These are phyloP conservation scores for Aspergillus cejpii DNA, from an alignment of 2,329 filamentous ascomycete species.

Conservation along the genomic window DNA sequence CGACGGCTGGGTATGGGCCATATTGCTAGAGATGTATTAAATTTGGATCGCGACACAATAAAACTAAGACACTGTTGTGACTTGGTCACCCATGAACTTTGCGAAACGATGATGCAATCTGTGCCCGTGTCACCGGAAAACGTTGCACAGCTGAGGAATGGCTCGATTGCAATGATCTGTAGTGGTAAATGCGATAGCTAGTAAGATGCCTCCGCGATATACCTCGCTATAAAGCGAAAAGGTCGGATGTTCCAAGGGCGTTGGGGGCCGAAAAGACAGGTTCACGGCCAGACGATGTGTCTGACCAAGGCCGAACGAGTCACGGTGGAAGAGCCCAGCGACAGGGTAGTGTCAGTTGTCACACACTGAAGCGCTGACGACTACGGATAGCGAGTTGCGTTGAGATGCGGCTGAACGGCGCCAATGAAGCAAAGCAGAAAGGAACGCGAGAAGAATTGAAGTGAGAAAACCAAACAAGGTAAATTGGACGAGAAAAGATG, in stretches of 20 bases:
- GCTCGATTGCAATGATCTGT: conserved; percentile 5
- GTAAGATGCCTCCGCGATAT: no score
- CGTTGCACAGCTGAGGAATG: conserved; percentile 15
- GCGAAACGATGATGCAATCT: conserved; percentile 33
- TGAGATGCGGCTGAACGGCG: conserved; percentile 1
- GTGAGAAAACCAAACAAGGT: conserved; percentile 1
- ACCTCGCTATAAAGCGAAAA: background rate
- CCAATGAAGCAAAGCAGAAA: conserved; percentile 3
- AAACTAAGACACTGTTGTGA: conserved; percentile 8
- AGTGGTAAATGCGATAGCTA: background rate
- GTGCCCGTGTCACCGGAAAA: conserved; percentile 14
- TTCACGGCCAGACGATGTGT: background rate
- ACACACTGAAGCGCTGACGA: conserved; percentile 1
- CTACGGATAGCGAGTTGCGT: conserved; percentile 2
- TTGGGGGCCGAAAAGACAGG: background rate
- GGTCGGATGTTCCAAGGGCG: background rate
- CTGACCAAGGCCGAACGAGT: background rate
- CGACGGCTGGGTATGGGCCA: conserved; percentile 75
- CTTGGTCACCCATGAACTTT: conserved; percentile 13
- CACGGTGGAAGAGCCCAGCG: background rate
- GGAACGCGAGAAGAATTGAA: conserved; percentile 9
- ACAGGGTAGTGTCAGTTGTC: no score
- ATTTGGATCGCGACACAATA: conserved; percentile 7
- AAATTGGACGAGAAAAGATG: background rate
- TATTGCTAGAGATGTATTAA: conserved; percentile 31